Evolutionary conservation across 1,284 basidiomycete species (phyloP), one percentile per base, ranked within the genome.

Genomic region (Apiotrichum porosum): DNA sequence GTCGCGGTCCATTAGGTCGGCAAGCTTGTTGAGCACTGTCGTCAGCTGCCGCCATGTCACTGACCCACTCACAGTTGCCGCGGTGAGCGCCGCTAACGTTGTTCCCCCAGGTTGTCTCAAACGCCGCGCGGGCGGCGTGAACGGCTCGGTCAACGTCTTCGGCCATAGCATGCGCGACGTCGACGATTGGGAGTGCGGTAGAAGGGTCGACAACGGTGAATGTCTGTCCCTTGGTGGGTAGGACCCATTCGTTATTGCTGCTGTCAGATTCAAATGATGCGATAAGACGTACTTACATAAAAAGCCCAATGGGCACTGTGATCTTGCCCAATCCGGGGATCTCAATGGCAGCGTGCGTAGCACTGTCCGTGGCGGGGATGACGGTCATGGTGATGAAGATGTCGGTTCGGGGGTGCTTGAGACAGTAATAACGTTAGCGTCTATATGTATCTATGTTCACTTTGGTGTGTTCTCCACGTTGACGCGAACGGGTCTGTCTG

Each of bases 1-100:
- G 69, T 95, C 84, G 57, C 84, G 79, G 73, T 97, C 93, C 54
- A 97, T 88, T 56, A 94, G 79, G 68, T 95, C 90, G 35, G 93
- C 94, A 34, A 97, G 82, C 68, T 85, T 88, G 75, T 85, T 81
- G 34, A 95, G 75, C 39, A 93, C 57, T 57, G 22, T n/a, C 9
- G 17, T 17, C 1, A 12, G 28, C 10, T 31, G 40, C 9, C n/a
- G 21, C 6, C 15, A 4, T 8, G 17, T 17, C 32, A 3, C 15
- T n/a, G n/a, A n/a, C n/a, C n/a, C 12, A 56, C 63, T 49, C 49
- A 62, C 61, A 28, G 47, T 80, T 80, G 28, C 86, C 83, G 44
- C 93, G 81, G 72, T 91, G 83, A 47, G 83, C 80, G 30, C 86
- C 87, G 13, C 87, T 83, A 44, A 87, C 81, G 57, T 91, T 87